These are phyloP conservation scores for Cymodocea nodosa DNA, from an alignment of 116 monocot genomes.

Conservation along the genomic window DNA sequence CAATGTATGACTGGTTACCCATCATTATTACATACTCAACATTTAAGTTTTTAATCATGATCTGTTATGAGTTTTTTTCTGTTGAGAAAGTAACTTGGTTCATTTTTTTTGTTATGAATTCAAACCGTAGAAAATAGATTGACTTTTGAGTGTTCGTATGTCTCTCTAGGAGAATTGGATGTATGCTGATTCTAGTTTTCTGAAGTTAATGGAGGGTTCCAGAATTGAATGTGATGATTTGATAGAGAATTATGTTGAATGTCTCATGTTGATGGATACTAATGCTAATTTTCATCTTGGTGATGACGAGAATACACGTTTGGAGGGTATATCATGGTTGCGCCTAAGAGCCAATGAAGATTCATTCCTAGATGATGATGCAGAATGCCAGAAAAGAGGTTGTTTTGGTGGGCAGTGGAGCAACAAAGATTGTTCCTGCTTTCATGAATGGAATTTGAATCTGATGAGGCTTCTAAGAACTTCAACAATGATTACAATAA, in stretches of 20 bases:
- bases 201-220: conserved; percentile 29
- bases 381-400: conserved; percentile 19
- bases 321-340: not conserved
- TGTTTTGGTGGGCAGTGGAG: conserved; percentile 11
- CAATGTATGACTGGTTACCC: too few relatives aligned
- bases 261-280: conserved; percentile 79
- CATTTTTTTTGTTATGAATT: not conserved
- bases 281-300: conserved; percentile 26
- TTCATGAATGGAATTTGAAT: conserved; percentile 84
- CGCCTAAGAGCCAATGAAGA: conserved; percentile 11
- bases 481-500: conserved; percentile 93
- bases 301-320: conserved; percentile 25
- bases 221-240: conserved; percentile 40
- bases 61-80: too few relatives aligned
- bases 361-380: conserved; percentile 15
- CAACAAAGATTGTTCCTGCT: conserved; percentile 42
- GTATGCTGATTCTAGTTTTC: conserved; percentile 17
- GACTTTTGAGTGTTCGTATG: not conserved
- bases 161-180: conserved; percentile 4
- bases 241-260: conserved; percentile 80
- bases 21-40: too few relatives aligned
- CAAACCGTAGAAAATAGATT: too few relatives aligned
- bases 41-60: not conserved
- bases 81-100: too few relatives aligned
- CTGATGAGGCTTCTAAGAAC: conserved; percentile 86